phyloP scores from a whole-genome alignment of 2,329 filamentous ascomycete genomes.

The Blumeriella jaapii region DNA sequence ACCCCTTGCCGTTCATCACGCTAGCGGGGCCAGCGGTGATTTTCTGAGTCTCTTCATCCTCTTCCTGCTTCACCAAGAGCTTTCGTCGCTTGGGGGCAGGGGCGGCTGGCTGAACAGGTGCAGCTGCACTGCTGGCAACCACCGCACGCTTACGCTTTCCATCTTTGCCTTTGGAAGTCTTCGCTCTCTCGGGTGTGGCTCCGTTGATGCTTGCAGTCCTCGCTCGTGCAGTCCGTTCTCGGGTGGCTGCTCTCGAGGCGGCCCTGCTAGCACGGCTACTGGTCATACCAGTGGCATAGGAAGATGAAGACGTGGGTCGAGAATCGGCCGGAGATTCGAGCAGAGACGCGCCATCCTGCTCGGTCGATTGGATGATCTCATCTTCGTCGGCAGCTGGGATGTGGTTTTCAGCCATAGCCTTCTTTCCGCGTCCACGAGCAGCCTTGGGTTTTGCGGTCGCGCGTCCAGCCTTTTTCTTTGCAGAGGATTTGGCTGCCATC shows the following conservation, averaged over 20 bases:
- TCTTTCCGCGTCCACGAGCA: conserved; percentile 10
- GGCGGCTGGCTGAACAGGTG: background rate
- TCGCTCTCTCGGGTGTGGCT: background rate
- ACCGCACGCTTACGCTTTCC: conserved; percentile 8
- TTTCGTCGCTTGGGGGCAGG: conserved; percentile 9
- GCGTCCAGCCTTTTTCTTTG: conserved; percentile 2
- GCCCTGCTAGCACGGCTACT: conserved; percentile 9
- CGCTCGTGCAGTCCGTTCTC: conserved; percentile 7
- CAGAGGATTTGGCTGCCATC: conserved; percentile 1
- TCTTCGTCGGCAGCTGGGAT: conserved; percentile 12
- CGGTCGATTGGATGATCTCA: conserved; percentile 18
- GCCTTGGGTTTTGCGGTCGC: conserved; percentile 6
- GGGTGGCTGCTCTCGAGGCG: conserved; percentile 7
- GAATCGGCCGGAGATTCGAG: conserved; percentile 13
- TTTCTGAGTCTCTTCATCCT: background rate
- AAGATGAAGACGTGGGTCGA: conserved; percentile 16
- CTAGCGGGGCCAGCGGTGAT: conserved; percentile 1
- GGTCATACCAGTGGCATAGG: conserved; percentile 11
- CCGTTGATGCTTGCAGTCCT: conserved; percentile 7
- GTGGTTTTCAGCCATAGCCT: background rate
- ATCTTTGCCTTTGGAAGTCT: conserved; percentile 2
- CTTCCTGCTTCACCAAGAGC: conserved; percentile 4
- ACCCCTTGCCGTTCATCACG: conserved; percentile 3
- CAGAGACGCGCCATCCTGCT: conserved; percentile 16
- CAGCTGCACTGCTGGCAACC: background rate